Evolutionary conservation across 169 alveolate species (phyloP), one percentile per base, ranked within the genome.

Genomic region (Eimeria acervulina): DNA sequence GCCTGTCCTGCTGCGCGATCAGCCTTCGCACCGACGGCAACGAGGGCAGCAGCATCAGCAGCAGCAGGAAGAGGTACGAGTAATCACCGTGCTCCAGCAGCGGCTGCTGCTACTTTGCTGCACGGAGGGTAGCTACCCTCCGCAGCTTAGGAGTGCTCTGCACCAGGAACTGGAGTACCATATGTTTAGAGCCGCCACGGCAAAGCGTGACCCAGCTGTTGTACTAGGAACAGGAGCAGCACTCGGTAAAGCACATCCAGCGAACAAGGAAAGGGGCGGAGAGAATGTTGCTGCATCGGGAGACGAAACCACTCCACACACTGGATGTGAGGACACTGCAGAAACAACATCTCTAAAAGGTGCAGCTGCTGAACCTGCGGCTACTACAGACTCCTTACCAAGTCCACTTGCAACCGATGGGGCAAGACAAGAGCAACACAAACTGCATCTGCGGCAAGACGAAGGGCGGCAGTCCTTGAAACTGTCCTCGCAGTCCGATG

Each of bases 51-150:
- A 44, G 38, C 44, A 44, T 5, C 59, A 42, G 59, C 33, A 74
- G 52, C 36, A 26, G 12, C 26, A 26, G 28, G 91, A 51, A 72
- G 51, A 10, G 23, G 40, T 55, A 7, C 52, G 91, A 19, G 33
- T 31, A 19, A 51, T 83, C 23, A 74, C 76, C 21, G 91, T 83
- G 33, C 28, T 83, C 1, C 91, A 83, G 38, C 91, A 51, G 91
- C 91, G 31, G 76, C 52, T 10, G 76, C 33, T 52, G 76, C 76
- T 83, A 76, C 91, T 83, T 28, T 83, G 91, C 72, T 83, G 91
- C 21, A 4, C 91, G 28, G 74, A 83, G 28, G 74, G 76, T 28
- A 83, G 28, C 17, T 59, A 51, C 15, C 74, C 91, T 83, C 26
- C 40, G 8, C 91, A 83, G 42, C 52, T 28, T 28, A 31, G 44